Percentiles rank a stretch among this genome's conserved stretches.
Conservation (phyloP, 257 asterid genomes). For the Gentiana dahurica region DNA sequence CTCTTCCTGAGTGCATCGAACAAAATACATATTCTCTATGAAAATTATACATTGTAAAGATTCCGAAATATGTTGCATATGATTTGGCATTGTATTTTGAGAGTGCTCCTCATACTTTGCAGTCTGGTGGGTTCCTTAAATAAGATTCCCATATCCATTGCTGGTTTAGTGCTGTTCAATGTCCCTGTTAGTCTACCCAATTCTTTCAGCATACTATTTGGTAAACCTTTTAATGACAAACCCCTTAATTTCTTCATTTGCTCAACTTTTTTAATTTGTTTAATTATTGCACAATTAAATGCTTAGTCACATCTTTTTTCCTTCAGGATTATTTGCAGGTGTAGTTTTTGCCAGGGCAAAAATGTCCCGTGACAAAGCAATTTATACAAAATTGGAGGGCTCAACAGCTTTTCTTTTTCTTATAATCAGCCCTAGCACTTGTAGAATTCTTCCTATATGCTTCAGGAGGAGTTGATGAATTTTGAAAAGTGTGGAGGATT, state of each 20-base stretch:
- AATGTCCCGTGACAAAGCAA: conserved; percentile 19
- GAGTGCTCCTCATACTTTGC: conserved; percentile 11
- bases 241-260: background rate
- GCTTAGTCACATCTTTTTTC: background rate
- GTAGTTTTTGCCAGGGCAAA: conserved; percentile 38
- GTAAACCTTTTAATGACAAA: conserved; percentile 11
- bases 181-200: conserved; percentile 36
- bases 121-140: conserved; percentile 45
- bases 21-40: no score
- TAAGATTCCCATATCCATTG: conserved; percentile 41
- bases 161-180: conserved; percentile 32
- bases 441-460: no score
- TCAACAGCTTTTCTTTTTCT: no score
- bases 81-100: background rate
- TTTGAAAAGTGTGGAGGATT: no score
- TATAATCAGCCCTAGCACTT: no score
- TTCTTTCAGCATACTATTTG: conserved; percentile 36
- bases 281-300: background rate
- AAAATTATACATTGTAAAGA: no score
- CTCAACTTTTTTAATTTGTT: background rate
- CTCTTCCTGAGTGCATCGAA: background rate
- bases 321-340: conserved; percentile 41
- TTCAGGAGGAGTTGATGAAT: no score
- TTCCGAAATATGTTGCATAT: no score
- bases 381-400: no score